phyloP scores from a whole-genome alignment of 2,329 filamentous ascomycete species.

The Neocucurbitaria cava region DNA sequence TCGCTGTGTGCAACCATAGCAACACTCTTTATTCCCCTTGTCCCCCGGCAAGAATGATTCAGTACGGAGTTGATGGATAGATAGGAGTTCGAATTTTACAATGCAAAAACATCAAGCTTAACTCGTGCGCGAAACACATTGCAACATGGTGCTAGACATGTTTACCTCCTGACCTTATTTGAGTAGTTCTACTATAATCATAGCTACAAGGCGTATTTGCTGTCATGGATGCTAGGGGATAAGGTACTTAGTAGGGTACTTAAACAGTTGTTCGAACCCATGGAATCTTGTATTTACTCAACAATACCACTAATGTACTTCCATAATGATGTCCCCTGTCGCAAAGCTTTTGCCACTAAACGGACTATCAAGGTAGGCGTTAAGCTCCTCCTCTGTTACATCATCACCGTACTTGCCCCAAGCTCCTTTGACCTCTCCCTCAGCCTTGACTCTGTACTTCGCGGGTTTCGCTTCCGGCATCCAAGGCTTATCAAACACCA shows the following conservation, averaged over 20 bases:
- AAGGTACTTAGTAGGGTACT: too few relatives aligned
- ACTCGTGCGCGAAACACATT: too few relatives aligned
- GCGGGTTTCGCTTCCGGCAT: slow-evolving; percentile 45
- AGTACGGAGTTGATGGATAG: neutral
- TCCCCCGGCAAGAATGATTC: neutral
- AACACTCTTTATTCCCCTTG: neutral
- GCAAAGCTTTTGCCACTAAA: slow-evolving; percentile 32
- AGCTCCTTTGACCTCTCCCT: slow-evolving; percentile 45
- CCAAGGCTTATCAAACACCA: slow-evolving; percentile 48
- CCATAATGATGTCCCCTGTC: slow-evolving; percentile 32
- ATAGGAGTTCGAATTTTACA: too few relatives aligned
- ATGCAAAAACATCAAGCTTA: too few relatives aligned
- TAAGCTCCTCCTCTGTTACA: slow-evolving; percentile 32
- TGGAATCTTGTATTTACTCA: neutral
- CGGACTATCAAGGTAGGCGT: slow-evolving; percentile 31
- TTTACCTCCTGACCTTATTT: too few relatives aligned
- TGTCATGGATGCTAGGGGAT: too few relatives aligned
- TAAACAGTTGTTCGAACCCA: neutral
- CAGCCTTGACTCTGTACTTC: slow-evolving; percentile 45
- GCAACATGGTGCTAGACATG: too few relatives aligned
- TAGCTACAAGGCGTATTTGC: too few relatives aligned
- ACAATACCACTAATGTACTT: slow-evolving; percentile 18
- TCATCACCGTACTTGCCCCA: slow-evolving; percentile 41
- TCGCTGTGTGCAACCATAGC: neutral
- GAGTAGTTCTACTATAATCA: too few relatives aligned